Evolutionary conservation across 345 rosid genomes (phyloP).

Genomic region (thale cress (Arabidopsis thaliana)): DNA sequence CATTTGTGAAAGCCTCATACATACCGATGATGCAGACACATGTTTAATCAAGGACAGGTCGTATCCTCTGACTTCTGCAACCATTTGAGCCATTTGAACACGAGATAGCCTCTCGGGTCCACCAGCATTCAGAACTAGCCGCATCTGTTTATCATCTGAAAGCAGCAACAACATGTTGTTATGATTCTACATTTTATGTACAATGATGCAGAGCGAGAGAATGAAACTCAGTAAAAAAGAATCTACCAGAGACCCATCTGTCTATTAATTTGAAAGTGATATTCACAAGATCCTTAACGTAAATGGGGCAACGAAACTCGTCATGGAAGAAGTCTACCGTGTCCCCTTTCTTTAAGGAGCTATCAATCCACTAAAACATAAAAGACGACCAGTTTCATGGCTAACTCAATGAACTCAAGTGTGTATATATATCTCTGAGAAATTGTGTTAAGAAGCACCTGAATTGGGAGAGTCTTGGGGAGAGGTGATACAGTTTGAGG

Average conservation of each 20-base stretch:
- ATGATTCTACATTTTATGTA: neutral
- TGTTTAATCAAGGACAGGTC: conserved; percentile 61
- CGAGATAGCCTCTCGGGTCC: conserved; percentile 89
- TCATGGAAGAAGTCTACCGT: conserved; percentile 72
- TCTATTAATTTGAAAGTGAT: conserved; percentile 52
- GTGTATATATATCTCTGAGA: neutral
- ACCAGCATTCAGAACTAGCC: conserved; percentile 72
- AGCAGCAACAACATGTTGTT: conserved; percentile 34
- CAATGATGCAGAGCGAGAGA: neutral
- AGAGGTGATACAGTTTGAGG: conserved; percentile 88
- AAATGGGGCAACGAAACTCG: conserved; percentile 90
- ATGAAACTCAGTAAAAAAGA: neutral
- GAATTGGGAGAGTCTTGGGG: conserved; percentile 85
- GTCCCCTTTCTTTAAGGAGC: conserved; percentile 72
- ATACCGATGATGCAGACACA: conserved; percentile 77
- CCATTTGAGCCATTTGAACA: conserved; percentile 86
- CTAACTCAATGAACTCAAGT: neutral
- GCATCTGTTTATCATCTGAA: conserved; percentile 69
- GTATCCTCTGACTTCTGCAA: conserved; percentile 71
- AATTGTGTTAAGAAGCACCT: conserved; percentile 51
- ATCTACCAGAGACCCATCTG: conserved; percentile 69
- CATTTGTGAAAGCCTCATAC: conserved; percentile 16
- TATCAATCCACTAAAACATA: conserved; percentile 78
- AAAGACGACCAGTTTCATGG: conserved; percentile 9
- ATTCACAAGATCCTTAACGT: conserved; percentile 74